These are phyloP conservation scores for Salix arbutifolia DNA, from an alignment of 345 rosid genomes.

Conservation along the genomic window DNA sequence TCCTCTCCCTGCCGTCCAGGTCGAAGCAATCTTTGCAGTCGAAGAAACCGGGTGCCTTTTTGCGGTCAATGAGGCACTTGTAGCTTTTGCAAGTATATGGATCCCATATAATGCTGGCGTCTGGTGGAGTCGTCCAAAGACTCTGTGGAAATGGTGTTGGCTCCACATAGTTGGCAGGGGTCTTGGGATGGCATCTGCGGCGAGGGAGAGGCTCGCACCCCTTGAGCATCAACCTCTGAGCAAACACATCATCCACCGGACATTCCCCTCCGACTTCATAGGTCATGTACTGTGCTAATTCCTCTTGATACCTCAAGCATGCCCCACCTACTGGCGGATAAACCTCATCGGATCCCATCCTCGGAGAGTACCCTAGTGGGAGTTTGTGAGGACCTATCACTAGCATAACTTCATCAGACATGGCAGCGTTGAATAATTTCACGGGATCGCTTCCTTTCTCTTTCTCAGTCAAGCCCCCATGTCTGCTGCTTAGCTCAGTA, in stretches of 20 bases:
- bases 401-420: conserved; percentile 32
- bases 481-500: conserved; percentile 18
- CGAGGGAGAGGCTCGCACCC: conserved; percentile 56
- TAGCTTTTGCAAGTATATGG: conserved; percentile 49
- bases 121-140: conserved; percentile 39
- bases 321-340: conserved; percentile 36
- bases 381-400: conserved; percentile 39
- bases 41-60: conserved; percentile 23
- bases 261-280: conserved; percentile 46
- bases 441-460: too few species aligned
- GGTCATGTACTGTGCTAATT: conserved; percentile 36
- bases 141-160: conserved; percentile 32
- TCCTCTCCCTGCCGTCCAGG: conserved; percentile 37
- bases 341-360: conserved; percentile 33
- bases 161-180: conserved; percentile 31
- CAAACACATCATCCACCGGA: conserved; percentile 42
- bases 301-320: conserved; percentile 42
- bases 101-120: conserved; percentile 42
- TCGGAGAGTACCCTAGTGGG: conserved; percentile 38
- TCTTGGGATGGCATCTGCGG: conserved; percentile 40
- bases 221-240: conserved; percentile 43
- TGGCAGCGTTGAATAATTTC: background rate
- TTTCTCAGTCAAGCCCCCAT: background rate
- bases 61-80: conserved; percentile 38
- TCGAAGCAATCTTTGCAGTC: conserved; percentile 56